Conservation (phyloP, 805 yeast species). For the Jamesozyma hellenica region DNA sequence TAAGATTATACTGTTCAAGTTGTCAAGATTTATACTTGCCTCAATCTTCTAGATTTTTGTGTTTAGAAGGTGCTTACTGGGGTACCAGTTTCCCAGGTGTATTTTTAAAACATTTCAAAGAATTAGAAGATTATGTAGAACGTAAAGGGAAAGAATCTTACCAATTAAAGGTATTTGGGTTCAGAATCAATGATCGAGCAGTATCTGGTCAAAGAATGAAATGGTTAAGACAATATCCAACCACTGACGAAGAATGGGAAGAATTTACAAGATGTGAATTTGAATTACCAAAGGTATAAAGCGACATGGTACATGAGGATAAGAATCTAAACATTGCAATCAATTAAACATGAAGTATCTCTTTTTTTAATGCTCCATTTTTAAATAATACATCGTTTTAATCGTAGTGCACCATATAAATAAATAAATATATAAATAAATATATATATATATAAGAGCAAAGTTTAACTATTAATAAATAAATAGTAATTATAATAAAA, state of each 20-base stretch:
- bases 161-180: constrained; percentile 79
- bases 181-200: constrained; percentile 64
- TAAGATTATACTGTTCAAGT: constrained; percentile 86
- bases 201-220: constrained; percentile 87
- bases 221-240: constrained; percentile 82
- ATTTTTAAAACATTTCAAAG: constrained; percentile 85
- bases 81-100: constrained; percentile 94
- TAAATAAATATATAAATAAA: too few relatives aligned
- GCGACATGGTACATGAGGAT: not conserved
- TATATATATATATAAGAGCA: too few relatives aligned
- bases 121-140: constrained; percentile 66
- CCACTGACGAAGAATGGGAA: constrained; percentile 45
- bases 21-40: constrained; percentile 89
- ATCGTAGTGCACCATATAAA: too few relatives aligned
- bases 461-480: too few relatives aligned
- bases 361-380: too few relatives aligned
- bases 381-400: not conserved
- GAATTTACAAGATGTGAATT: constrained; percentile 62
- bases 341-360: not conserved
- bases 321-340: not conserved
- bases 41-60: constrained; percentile 71
- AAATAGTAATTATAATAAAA: too few relatives aligned
- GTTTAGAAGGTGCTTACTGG: constrained; percentile 93
- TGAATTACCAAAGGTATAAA: constrained; percentile 34
- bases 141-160: constrained; percentile 43